Conservation (phyloP, 305 asterid species). For the Fraxinus sp. region DNA sequence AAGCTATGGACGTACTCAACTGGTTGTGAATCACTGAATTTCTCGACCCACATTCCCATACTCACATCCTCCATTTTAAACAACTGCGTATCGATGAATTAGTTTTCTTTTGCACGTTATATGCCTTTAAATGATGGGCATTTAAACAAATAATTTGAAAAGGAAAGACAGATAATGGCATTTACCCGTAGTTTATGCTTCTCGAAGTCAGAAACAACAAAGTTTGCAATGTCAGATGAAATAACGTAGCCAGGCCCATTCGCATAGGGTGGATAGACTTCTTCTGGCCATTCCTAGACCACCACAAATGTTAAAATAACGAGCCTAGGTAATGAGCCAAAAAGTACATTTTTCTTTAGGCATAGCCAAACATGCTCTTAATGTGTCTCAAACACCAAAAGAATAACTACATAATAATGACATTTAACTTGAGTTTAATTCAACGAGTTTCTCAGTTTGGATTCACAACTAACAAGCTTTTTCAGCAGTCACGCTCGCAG, state of each 20-base stretch:
- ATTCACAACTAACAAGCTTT: not conserved
- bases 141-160: not conserved
- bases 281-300: conserved; percentile 87
- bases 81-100: conserved; percentile 35
- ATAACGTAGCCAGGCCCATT: conserved; percentile 84
- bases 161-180: not conserved
- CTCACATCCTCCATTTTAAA: conserved; percentile 91
- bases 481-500: not conserved
- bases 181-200: conserved; percentile 55
- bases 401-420: not conserved
- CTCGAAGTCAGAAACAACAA: conserved; percentile 59
- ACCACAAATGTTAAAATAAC: not conserved
- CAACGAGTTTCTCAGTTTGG: not conserved
- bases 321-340: not conserved
- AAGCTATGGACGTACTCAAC: conserved; percentile 84
- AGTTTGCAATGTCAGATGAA: conserved; percentile 67
- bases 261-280: conserved; percentile 80
- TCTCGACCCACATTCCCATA: conserved; percentile 87
- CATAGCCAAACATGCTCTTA: not conserved
- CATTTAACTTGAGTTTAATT: not conserved
- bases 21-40: conserved; percentile 44
- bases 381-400: not conserved
- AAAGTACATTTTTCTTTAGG: not conserved
- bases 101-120: not conserved
- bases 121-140: not conserved